phyloP scores from a whole-genome alignment of 2,329 filamentous ascomycete species.

The Hypoxylon sp. region DNA sequence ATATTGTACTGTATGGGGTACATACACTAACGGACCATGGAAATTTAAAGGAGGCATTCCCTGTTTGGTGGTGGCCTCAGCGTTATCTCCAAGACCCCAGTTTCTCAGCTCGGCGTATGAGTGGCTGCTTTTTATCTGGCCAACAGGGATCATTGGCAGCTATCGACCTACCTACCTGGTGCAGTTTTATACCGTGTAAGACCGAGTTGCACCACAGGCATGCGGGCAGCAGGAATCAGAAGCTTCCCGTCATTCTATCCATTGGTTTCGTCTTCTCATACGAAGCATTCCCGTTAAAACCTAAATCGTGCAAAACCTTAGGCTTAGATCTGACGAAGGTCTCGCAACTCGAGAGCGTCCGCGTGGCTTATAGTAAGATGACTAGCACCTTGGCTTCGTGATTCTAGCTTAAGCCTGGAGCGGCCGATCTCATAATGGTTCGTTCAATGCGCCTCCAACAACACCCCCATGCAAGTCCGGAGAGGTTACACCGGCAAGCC shows the following conservation, averaged over 20 bases:
- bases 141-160: slow-evolving; percentile 41
- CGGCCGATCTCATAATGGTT: slow-evolving; percentile 32
- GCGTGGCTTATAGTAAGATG: slow-evolving; percentile 10
- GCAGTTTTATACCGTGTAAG: slow-evolving; percentile 17
- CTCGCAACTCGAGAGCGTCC: slow-evolving; percentile 15
- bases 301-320: slow-evolving; percentile 39
- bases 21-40: slow-evolving; percentile 18
- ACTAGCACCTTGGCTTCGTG: slow-evolving; percentile 35
- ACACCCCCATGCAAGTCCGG: slow-evolving; percentile 27
- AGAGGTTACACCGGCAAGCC: slow-evolving; percentile 32
- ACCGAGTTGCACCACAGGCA: slow-evolving; percentile 18
- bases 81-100: slow-evolving; percentile 37
- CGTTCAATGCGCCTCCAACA: slow-evolving; percentile 22
- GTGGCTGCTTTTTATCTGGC: slow-evolving; percentile 38
- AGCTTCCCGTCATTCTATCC: slow-evolving; percentile 22
- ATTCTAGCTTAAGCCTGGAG: slow-evolving; percentile 30
- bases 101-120: slow-evolving; percentile 31
- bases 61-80: slow-evolving; percentile 42
- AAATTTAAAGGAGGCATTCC: slow-evolving; percentile 43
- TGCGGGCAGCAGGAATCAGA: slow-evolving; percentile 17
- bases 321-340: slow-evolving; percentile 16
- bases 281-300: slow-evolving; percentile 32
- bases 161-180: slow-evolving; percentile 34
- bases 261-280: slow-evolving; percentile 36
- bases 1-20: slow-evolving; percentile 44